phyloP scores from a whole-genome alignment of 1,139 yeast species.

The Meyerozyma guilliermondii region DNA sequence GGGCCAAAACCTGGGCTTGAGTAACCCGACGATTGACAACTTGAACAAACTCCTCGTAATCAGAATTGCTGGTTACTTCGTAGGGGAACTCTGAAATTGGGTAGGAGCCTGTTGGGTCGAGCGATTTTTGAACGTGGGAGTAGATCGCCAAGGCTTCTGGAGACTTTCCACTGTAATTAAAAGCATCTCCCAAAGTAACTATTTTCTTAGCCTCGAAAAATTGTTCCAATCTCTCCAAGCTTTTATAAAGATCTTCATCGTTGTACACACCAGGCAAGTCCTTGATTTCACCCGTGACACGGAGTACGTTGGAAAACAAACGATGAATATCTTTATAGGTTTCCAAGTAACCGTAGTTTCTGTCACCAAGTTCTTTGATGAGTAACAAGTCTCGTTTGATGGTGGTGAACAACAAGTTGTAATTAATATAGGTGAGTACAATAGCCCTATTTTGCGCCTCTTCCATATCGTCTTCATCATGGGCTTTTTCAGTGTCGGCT shows the following conservation, averaged over 20 bases:
- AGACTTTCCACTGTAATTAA: slow-evolving; percentile 39
- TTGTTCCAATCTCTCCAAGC: slow-evolving; percentile 46
- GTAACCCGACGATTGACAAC: slow-evolving; percentile 25
- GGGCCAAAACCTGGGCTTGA: slow-evolving; percentile 49
- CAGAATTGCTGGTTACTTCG: slow-evolving; percentile 31
- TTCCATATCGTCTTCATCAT: slow-evolving; percentile 44
- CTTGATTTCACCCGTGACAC: slow-evolving; percentile 50
- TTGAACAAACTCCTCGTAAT: slow-evolving; percentile 23
- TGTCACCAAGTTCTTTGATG: slow-evolving; percentile 25
- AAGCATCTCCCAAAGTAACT: slow-evolving; percentile 45
- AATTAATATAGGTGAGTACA: slow-evolving; percentile 67
- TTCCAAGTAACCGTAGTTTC: slow-evolving; percentile 14
- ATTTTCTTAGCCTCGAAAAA: slow-evolving; percentile 44
- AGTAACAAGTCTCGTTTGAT: slow-evolving; percentile 66
- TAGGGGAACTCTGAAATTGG: slow-evolving; percentile 33
- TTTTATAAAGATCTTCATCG: slow-evolving; percentile 61
- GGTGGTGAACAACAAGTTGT: slow-evolving; percentile 59
- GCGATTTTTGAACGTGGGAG: slow-evolving; percentile 24
- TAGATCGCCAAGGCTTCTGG: slow-evolving; percentile 54
- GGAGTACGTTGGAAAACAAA: slow-evolving; percentile 43
- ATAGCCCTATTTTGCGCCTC: slow-evolving; percentile 72
- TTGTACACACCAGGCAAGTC: slow-evolving; percentile 91
- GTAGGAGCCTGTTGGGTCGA: slow-evolving; percentile 16
- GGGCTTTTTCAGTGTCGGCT: slow-evolving; percentile 20
- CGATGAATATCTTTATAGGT: slow-evolving; percentile 43